Conservation (phyloP, 164 flowering plant genomes). For the Akebia trifoliata region DNA sequence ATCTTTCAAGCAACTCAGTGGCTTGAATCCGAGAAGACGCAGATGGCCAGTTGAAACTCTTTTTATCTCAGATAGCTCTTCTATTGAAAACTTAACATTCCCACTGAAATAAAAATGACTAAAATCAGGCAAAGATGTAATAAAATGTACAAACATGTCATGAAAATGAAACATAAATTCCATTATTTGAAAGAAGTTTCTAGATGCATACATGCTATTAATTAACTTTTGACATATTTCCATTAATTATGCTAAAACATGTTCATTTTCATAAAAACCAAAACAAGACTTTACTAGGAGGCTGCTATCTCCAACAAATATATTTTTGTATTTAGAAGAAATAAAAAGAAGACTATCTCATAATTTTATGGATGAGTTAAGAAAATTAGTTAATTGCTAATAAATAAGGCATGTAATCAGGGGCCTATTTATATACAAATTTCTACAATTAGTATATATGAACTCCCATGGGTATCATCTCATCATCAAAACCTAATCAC, state of each 20-base stretch:
- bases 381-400: too few species aligned
- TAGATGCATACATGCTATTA: too few species aligned
- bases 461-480: neutral
- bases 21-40: conserved; percentile 88
- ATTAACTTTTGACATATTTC: too few species aligned
- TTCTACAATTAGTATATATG: neutral
- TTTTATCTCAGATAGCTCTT: conserved; percentile 74
- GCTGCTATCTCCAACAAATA: neutral
- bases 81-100: conserved; percentile 49
- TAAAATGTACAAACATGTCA: neutral
- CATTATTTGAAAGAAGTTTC: neutral
- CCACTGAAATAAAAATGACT: conserved; percentile 39
- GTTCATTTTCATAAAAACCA: too few species aligned
- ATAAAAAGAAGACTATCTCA: too few species aligned
- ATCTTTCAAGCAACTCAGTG: conserved; percentile 80
- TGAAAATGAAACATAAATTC: neutral
- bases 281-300: neutral
- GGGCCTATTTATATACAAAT: too few species aligned
- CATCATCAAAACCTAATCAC: too few species aligned
- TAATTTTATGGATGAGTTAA: too few species aligned
- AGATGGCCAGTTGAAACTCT: conserved; percentile 68
- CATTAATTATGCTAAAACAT: too few species aligned
- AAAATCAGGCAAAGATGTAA: neutral
- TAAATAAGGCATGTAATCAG: too few species aligned
- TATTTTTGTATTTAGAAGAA: neutral